These are phyloP conservation scores for Wallacemonas sp. DNA, from an alignment of 208 protist species.

Conservation along the genomic window DNA sequence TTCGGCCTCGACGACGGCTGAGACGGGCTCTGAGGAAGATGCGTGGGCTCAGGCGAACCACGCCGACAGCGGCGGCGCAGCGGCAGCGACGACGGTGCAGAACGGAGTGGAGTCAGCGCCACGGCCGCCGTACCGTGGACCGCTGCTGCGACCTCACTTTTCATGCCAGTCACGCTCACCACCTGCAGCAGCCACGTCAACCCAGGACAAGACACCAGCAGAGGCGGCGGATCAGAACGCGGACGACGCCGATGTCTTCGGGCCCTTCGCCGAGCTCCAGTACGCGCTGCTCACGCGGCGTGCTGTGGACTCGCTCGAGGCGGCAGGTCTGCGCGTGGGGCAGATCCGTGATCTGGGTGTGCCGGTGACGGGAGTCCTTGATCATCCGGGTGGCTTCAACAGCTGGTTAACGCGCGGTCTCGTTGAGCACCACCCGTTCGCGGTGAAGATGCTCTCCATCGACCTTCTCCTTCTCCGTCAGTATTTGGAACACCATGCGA, in stretches of 20 bases:
- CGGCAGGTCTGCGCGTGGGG: constrained; percentile 59
- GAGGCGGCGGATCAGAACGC: not conserved
- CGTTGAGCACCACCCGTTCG: constrained; percentile 82
- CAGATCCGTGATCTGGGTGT: constrained; percentile 54
- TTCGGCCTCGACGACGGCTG: not conserved
- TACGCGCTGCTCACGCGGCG: constrained; percentile 80
- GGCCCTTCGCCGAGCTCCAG: constrained; percentile 65
- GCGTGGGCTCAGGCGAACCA: too few species aligned
- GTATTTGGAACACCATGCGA: constrained; percentile 55
- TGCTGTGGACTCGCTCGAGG: constrained; percentile 68
- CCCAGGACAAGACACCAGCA: not conserved
- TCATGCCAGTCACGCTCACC: not conserved
- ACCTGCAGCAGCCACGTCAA: not conserved
- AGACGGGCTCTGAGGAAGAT: too few species aligned
- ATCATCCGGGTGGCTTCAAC: constrained; percentile 88
- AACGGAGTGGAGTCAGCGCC: not conserved
- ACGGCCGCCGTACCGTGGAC: constrained; percentile 2
- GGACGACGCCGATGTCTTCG: not conserved
- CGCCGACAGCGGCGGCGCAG: not conserved
- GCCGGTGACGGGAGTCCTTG: constrained; percentile 72
- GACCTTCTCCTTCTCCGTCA: constrained; percentile 65
- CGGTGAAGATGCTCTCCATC: constrained; percentile 80
- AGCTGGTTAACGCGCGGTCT: constrained; percentile 78
- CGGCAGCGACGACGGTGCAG: not conserved
- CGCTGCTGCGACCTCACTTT: constrained; percentile 16